Percentiles rank a stretch among this genome's conserved stretches.
These are phyloP conservation scores for Lycium barbarum DNA, from an alignment of 257 asterid species.

Conservation along the genomic window DNA sequence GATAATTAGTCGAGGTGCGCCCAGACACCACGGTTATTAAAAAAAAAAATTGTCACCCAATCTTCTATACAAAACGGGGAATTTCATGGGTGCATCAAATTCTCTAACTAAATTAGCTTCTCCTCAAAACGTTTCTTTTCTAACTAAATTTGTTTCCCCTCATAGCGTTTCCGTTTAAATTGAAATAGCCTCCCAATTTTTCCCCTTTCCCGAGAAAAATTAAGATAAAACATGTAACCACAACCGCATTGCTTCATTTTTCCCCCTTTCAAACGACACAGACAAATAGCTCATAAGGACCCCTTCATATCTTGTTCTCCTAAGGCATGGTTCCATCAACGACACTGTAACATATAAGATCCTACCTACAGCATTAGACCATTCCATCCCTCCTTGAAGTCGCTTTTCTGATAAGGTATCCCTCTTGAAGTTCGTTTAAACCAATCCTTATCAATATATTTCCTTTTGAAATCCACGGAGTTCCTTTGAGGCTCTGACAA, in stretches of 20 bases:
- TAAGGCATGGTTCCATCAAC: slow-evolving; percentile 1
- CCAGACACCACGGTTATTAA: too few relatives aligned
- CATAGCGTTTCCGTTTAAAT: background rate
- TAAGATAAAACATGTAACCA: slow-evolving; percentile 10
- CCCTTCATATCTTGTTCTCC: background rate
- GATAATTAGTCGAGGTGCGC: background rate
- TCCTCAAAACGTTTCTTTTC: background rate
- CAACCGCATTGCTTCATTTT: background rate
- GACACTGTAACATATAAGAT: background rate
- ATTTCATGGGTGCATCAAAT: background rate
- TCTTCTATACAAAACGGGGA: background rate
- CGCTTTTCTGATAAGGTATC: background rate
- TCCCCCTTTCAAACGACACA: background rate
- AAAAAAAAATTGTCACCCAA: background rate
- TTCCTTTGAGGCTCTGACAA: background rate
- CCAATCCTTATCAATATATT: background rate
- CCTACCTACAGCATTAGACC: background rate
- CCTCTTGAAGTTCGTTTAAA: background rate
- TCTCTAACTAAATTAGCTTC: background rate
- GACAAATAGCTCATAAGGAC: background rate
- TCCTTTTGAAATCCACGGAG: background rate
- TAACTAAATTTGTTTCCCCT: background rate
- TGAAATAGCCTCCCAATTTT: background rate
- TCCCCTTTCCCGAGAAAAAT: background rate
- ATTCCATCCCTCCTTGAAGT: background rate